Percentiles rank a stretch among this genome's conserved stretches.
phyloP scores from a whole-genome alignment of 306 rosid species.

The Alnus rubra region DNA sequence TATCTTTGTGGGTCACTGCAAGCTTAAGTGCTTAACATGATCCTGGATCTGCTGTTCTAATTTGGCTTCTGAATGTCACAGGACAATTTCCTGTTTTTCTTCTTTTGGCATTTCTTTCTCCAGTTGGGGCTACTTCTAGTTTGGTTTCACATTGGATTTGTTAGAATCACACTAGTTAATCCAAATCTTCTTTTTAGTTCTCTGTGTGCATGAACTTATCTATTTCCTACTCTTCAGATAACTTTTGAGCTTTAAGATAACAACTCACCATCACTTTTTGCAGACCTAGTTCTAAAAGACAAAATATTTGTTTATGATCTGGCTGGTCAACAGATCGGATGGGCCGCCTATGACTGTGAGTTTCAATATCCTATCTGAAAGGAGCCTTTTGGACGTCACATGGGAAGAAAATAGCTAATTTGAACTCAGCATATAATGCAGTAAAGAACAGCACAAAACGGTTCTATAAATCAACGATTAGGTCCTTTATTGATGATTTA shows the following conservation, averaged over 20 bases:
- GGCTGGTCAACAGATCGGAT: conserved; percentile 83
- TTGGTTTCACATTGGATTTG: neutral
- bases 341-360: conserved; percentile 98
- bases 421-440: too few relatives aligned
- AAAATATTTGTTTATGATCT: conserved; percentile 86
- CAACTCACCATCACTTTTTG: conserved; percentile 23
- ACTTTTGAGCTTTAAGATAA: conserved; percentile 15
- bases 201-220: neutral
- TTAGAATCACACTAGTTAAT: neutral
- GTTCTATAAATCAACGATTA: too few relatives aligned
- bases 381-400: conserved; percentile 2
- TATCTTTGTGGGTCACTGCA: neutral
- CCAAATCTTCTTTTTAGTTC: neutral
- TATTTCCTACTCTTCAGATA: conserved; percentile 8
- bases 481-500: too few relatives aligned
- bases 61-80: neutral
- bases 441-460: too few relatives aligned
- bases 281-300: conserved; percentile 95
- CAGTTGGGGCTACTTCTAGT: neutral
- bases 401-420: neutral
- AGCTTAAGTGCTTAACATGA: neutral
- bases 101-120: too few relatives aligned
- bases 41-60: neutral
- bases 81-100: neutral
- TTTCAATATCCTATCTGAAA: conserved; percentile 33